A percentile compares a stretch with the other conserved stretches of the same genome.
Conservation (phyloP, 1,284 basidiomycete species). For the Pseudozyma pruni region DNA sequence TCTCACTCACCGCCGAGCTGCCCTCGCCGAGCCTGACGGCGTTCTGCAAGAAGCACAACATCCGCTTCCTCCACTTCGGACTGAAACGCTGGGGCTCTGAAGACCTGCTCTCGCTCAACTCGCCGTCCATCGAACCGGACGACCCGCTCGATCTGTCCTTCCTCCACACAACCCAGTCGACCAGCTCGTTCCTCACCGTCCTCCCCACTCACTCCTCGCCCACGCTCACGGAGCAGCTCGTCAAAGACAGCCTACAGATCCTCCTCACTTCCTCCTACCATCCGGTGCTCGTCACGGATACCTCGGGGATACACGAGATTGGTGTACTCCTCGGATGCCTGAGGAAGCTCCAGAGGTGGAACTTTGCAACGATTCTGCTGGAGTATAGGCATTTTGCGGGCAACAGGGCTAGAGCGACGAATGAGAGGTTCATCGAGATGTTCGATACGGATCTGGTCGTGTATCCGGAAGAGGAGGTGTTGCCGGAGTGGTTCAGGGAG, state of each 20-base stretch:
- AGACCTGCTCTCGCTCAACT: neutral
- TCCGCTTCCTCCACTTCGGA: constrained; percentile 59
- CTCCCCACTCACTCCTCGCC: constrained; percentile 14
- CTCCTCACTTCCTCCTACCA: constrained; percentile 51
- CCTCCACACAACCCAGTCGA: constrained; percentile 16
- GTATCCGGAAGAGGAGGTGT: constrained; percentile 38
- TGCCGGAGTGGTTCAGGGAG: constrained; percentile 60
- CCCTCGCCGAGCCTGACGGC: constrained; percentile 44
- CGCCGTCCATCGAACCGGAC: neutral
- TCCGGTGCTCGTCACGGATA: constrained; percentile 61
- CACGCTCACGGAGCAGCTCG: constrained; percentile 48
- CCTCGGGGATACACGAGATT: constrained; percentile 62
- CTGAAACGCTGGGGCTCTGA: constrained; percentile 18
- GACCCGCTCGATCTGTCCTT: constrained; percentile 14
- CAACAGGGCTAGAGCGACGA: constrained; percentile 51
- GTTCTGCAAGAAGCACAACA: constrained; percentile 44
- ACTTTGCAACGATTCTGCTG: constrained; percentile 63
- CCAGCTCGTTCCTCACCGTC: constrained; percentile 21
- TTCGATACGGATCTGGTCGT: constrained; percentile 64
- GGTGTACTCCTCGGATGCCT: constrained; percentile 62
- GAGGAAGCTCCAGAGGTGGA: constrained; percentile 63
- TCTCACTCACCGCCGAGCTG: constrained; percentile 59
- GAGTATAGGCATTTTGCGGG: constrained; percentile 65
- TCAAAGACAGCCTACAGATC: constrained; percentile 61
- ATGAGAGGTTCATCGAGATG: constrained; percentile 66